Conservation (phyloP, 2,329 filamentous ascomycete species). For the Neobulgaria alba region DNA sequence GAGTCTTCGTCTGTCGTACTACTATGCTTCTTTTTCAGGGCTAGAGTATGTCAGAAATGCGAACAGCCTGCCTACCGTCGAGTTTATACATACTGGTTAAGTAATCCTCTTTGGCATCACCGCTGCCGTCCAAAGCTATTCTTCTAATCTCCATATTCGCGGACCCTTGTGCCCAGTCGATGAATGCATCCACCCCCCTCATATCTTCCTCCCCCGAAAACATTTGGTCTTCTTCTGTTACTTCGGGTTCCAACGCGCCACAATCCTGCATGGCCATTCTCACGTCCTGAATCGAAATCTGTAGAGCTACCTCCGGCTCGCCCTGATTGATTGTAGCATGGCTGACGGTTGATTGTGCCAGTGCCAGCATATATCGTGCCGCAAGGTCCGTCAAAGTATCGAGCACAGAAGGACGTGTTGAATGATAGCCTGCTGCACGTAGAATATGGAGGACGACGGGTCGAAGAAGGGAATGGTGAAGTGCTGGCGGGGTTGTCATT, state of each 20-base stretch:
- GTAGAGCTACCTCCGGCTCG: constrained; percentile 52
- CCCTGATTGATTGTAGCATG: constrained; percentile 56
- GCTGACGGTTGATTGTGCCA: constrained; percentile 63
- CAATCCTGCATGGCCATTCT: constrained; percentile 78
- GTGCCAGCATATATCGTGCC: constrained; percentile 67
- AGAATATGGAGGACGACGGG: constrained; percentile 86
- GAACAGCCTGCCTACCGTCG: no score
- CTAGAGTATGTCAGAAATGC: constrained; percentile 33
- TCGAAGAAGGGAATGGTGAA: constrained; percentile 72
- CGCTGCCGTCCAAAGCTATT: constrained; percentile 64
- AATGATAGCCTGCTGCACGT: constrained; percentile 82
- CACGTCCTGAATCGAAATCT: constrained; percentile 65
- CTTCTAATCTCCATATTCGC: constrained; percentile 73
- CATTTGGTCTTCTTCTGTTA: constrained; percentile 56
- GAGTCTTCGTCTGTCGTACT: constrained; percentile 84
- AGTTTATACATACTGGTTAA: constrained; percentile 52
- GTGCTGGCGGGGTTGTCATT: constrained; percentile 37
- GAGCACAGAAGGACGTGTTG: constrained; percentile 70
- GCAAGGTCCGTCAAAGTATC: constrained; percentile 80
- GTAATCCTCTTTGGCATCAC: constrained; percentile 59
- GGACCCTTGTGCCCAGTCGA: constrained; percentile 68
- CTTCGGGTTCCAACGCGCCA: constrained; percentile 64
- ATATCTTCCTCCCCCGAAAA: constrained; percentile 65
- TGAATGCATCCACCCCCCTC: constrained; percentile 67
- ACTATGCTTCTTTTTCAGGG: constrained; percentile 85